Conservation (phyloP, 1,284 basidiomycete genomes). For the Ganoderma leucocontextum region DNA sequence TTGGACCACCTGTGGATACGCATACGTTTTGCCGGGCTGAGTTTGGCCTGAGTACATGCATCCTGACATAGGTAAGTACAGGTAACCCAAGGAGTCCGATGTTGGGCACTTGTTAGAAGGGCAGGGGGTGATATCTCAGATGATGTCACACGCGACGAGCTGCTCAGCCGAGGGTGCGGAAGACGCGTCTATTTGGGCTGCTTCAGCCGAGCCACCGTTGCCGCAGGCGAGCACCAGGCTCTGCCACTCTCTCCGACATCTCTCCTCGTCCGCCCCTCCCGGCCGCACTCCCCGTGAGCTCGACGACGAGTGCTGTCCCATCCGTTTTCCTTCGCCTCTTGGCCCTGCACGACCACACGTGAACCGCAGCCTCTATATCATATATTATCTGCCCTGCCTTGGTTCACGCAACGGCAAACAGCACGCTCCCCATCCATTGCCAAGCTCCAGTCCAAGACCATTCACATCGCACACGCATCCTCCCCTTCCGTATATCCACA, state of each 20-base stretch:
- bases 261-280: neutral
- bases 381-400: neutral
- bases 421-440: neutral
- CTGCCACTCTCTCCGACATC: constrained; percentile 1
- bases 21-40: too few species aligned
- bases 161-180: constrained; percentile 24
- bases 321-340: neutral
- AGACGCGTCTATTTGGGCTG: constrained; percentile 22
- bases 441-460: too few species aligned
- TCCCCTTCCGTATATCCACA: neutral
- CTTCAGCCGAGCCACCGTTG: constrained; percentile 15
- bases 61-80: neutral
- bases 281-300: neutral
- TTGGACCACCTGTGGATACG: too few species aligned
- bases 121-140: neutral
- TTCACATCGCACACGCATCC: neutral
- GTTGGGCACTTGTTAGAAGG: neutral
- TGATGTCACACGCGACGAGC: neutral
- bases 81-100: neutral
- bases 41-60: too few species aligned
- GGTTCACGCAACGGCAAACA: neutral
- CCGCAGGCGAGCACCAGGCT: neutral
- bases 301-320: neutral
- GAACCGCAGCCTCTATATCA: neutral
- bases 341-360: neutral